Evolutionary conservation across 345 rosid genomes (phyloP).

Genomic region (Laguncularia racemosa): DNA sequence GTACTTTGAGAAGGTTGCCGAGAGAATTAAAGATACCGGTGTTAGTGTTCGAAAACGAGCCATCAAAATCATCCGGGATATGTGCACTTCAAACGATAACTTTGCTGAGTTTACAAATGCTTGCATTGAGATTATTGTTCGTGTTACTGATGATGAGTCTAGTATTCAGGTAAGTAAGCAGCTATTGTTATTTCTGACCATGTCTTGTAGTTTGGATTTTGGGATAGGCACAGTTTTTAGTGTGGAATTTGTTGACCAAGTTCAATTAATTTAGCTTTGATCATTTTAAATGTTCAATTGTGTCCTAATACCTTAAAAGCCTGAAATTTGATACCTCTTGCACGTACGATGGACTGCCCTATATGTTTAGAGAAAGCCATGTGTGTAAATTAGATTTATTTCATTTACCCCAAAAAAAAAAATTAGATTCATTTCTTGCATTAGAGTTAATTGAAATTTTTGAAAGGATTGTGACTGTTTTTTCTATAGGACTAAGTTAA

Average conservation of each 20-base stretch:
- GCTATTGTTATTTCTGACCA: neutral
- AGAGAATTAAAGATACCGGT: constrained; percentile 97
- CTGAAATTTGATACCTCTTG: no score
- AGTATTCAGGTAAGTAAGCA: constrained; percentile 75
- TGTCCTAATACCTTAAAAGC: no score
- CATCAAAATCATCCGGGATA: constrained; percentile 87
- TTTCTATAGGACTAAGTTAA: no score
- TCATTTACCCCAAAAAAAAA: no score
- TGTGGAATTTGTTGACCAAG: neutral
- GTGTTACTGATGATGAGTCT: constrained; percentile 93
- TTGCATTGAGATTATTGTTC: constrained; percentile 85
- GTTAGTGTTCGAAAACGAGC: constrained; percentile 98
- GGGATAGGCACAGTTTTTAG: neutral
- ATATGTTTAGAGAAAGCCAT: no score
- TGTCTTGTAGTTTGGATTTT: neutral
- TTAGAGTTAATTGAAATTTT: no score
- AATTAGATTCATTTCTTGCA: no score
- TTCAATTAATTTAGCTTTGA: no score
- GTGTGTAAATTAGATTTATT: no score
- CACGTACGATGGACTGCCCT: no score
- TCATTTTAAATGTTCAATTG: no score
- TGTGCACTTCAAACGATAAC: constrained; percentile 84
- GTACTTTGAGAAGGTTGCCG: constrained; percentile 99
- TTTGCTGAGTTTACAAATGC: constrained; percentile 88
- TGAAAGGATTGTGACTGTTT: no score